phyloP scores from a whole-genome alignment of 1,284 basidiomycete genomes.

The Melampsora americana region DNA sequence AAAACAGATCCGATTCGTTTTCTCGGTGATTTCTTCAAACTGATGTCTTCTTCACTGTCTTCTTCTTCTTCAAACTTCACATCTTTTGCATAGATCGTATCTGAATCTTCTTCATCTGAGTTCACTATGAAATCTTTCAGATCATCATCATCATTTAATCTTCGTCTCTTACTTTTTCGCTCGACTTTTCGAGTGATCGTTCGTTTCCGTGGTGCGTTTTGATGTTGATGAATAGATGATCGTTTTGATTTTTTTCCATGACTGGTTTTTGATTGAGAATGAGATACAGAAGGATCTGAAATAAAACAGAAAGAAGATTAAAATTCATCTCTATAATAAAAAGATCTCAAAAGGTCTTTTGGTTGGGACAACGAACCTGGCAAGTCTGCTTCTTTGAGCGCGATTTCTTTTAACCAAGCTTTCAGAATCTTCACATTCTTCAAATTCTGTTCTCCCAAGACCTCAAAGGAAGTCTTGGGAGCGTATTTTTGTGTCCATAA shows the following conservation, averaged over 20 bases:
- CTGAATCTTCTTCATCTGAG: constrained; percentile 43
- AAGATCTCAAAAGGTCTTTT: neutral
- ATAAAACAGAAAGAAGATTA: constrained; percentile 42
- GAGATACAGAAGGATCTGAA: constrained; percentile 35
- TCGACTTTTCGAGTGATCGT: constrained; percentile 51
- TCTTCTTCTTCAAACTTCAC: neutral
- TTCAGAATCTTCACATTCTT: constrained; percentile 69
- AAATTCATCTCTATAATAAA: neutral
- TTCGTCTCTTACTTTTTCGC: constrained; percentile 48
- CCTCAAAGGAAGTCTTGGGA: constrained; percentile 68
- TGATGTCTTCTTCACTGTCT: neutral
- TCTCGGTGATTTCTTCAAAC: constrained; percentile 1
- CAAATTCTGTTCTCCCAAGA: constrained; percentile 70
- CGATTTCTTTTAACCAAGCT: constrained; percentile 73
- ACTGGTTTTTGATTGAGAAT: constrained; percentile 29
- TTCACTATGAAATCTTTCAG: constrained; percentile 46
- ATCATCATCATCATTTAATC: constrained; percentile 49
- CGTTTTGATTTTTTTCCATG: constrained; percentile 13
- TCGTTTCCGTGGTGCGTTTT: constrained; percentile 18
- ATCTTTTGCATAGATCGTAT: constrained; percentile 39
- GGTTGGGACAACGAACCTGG: constrained; percentile 52
- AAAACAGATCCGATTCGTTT: constrained; percentile 9
- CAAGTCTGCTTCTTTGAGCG: constrained; percentile 58
- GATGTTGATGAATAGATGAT: constrained; percentile 40
- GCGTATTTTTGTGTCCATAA: constrained; percentile 75